Base-by-base conservation (phyloP, 1,284 basidiomycete genomes). In the Ceratobasidium sp. region DNA sequence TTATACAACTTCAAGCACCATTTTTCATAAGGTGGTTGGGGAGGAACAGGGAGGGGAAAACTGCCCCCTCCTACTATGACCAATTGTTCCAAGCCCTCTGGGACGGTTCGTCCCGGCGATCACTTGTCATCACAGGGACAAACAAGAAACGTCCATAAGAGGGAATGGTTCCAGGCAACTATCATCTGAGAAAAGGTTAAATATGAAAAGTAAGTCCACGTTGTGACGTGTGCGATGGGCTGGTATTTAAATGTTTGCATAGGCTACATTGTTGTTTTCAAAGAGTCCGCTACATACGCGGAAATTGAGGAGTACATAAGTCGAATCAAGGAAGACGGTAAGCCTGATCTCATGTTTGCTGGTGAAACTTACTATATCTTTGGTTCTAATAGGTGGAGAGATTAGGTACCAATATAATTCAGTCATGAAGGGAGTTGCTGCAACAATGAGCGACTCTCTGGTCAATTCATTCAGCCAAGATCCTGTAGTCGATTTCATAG, bases 191-290 rank as follows among this genome's bases (percentile, higher is more conserved):
- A 11, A 11, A 18, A 44, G 43, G 9, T 9, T 18, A 44, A 44
- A 44, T 18, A 63, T 63, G 61, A 35, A 4, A 13, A 38, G 61
- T 63, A 50, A 28, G 23, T 23, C 16, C 21, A 61, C n/a, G 9
- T 23, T 52, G 16, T 23, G 35, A n/a, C 8, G n/a, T 23, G 11
- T 16, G 18, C 28, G 21, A 49, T 13, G 30, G 43, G 57, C 9
- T 54, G 14, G 50, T 41, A 26, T 50, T 63, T 16, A 30, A 3
- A 35, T 44, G 21, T 28, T 18, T 8, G 30, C 11, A 43, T 35
- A 67, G 64, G 18, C 21, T 69, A 57, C 16, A 57, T 69, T 32
- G 30, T 69, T n/a, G 44, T 69, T 2, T 69, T 69, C 26, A 69
- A 43, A 18, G 66, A 69, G n/a, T 43, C 66, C 4, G 52, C 66